Percentiles rank a stretch among this genome's conserved stretches.
Conservation (phyloP, 495 filamentous ascomycete genomes). For the Entonaema liquescens region DNA sequence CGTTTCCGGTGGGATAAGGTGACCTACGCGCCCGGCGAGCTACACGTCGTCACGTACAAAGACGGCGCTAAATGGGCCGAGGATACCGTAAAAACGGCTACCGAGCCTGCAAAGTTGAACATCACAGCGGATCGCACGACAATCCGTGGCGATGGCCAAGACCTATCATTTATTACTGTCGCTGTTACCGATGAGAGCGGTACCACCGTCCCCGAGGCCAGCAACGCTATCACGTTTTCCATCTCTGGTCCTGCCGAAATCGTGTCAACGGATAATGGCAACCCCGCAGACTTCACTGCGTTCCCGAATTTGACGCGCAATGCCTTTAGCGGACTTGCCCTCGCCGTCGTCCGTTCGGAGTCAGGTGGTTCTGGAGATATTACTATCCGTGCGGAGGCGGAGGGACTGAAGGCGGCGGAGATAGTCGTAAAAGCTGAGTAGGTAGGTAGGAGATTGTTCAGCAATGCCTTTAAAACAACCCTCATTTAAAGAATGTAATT, state of each 20-base stretch:
- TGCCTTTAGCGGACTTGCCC: conserved; percentile 55
- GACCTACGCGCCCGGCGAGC: conserved; percentile 53
- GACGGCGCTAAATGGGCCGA: conserved; percentile 53
- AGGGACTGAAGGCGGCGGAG: conserved; percentile 45
- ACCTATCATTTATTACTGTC: conserved; percentile 55
- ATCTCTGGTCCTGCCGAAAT: conserved; percentile 53
- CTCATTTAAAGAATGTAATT: background rate
- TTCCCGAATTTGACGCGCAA: conserved; percentile 54
- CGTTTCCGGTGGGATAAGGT: conserved; percentile 61
- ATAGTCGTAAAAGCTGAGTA: conserved; percentile 13
- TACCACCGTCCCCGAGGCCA: conserved; percentile 49
- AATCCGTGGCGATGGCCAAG: conserved; percentile 51
- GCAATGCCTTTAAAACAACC: background rate
- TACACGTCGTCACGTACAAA: conserved; percentile 56
- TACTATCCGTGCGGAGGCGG: conserved; percentile 47
- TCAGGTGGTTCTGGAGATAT: conserved; percentile 45
- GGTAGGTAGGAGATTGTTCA: background rate
- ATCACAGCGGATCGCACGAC: conserved; percentile 48
- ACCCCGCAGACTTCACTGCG: conserved; percentile 53
- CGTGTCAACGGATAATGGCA: conserved; percentile 58
- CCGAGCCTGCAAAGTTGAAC: conserved; percentile 44
- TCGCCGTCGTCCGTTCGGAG: conserved; percentile 52
- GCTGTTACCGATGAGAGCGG: conserved; percentile 54
- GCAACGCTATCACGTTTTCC: conserved; percentile 51
- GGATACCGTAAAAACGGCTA: conserved; percentile 49